Conservation (phyloP, 805 yeast species). For the Hanseniaspora mollemarum region DNA sequence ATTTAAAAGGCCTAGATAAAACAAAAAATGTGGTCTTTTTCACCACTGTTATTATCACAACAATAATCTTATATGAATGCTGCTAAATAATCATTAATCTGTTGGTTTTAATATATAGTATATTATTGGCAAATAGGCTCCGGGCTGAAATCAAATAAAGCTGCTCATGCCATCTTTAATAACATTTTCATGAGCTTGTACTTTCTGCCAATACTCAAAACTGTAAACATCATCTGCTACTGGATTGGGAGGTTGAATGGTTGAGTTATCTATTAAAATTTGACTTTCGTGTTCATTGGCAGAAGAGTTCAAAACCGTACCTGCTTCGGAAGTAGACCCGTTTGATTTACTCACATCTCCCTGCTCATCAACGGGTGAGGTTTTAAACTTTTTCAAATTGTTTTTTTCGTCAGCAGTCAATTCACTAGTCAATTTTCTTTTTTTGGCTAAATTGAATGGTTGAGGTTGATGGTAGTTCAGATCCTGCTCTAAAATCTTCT, state of each 20-base stretch:
- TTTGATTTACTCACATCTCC: not conserved
- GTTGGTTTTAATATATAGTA: too few relatives aligned
- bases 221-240: conserved; percentile 6
- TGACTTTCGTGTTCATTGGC: not conserved
- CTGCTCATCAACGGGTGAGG: not conserved
- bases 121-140: too few relatives aligned
- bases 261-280: not conserved
- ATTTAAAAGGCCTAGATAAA: too few relatives aligned
- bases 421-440: conserved; percentile 7
- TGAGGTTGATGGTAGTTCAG: conserved; percentile 3
- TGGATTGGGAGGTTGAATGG: conserved; percentile 1
- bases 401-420: not conserved
- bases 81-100: too few relatives aligned
- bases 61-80: too few relatives aligned
- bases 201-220: conserved; percentile 12
- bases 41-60: too few relatives aligned
- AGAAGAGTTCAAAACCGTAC: not conserved
- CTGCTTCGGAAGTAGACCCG: not conserved
- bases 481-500: not conserved
- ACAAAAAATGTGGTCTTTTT: too few relatives aligned
- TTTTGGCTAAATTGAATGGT: conserved; percentile 1
- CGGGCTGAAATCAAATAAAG: not conserved
- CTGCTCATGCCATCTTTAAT: conserved; percentile 1
- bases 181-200: not conserved
- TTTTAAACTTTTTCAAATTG: not conserved